A percentile compares a stretch with the other conserved stretches of the same genome.
Conservation (phyloP, 2,329 filamentous ascomycete genomes). For the Westerdykella ornata region DNA sequence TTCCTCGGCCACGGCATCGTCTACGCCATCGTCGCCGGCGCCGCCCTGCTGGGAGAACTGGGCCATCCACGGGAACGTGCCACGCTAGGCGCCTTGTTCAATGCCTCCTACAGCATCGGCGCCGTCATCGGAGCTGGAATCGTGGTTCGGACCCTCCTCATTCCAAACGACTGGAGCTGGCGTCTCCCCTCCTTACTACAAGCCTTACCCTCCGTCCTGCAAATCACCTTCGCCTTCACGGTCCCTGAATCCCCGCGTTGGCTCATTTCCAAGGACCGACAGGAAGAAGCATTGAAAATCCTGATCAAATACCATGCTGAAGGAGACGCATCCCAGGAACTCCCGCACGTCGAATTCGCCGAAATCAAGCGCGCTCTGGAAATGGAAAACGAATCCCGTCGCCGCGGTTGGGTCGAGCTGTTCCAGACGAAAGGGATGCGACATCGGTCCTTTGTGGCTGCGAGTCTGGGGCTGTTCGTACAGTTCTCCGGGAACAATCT, state of each 20-base stretch:
- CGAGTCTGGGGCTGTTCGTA: slow-evolving; percentile 59
- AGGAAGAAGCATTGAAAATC: slow-evolving; percentile 55
- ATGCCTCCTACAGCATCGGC: slow-evolving; percentile 60
- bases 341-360: slow-evolving; percentile 59
- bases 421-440: slow-evolving; percentile 58
- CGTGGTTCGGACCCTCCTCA: slow-evolving; percentile 56
- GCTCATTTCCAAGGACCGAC: slow-evolving; percentile 57
- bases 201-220: slow-evolving; percentile 54
- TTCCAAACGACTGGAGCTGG: slow-evolving; percentile 60
- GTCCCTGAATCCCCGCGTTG: slow-evolving; percentile 62
- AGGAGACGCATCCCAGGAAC: slow-evolving; percentile 47
- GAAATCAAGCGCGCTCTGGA: slow-evolving; percentile 60
- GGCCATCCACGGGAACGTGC: slow-evolving; percentile 63
- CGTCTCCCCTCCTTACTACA: slow-evolving; percentile 60
- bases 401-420: slow-evolving; percentile 54
- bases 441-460: slow-evolving; percentile 55
- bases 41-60: slow-evolving; percentile 59
- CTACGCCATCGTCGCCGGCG: slow-evolving; percentile 57
- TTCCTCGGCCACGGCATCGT: slow-evolving; percentile 63
- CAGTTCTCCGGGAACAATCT: slow-evolving; percentile 62
- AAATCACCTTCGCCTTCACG: slow-evolving; percentile 55
- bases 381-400: slow-evolving; percentile 49
- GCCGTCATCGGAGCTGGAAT: slow-evolving; percentile 53
- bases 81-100: slow-evolving; percentile 60
- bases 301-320: slow-evolving; percentile 60